Conservation (phyloP, 208 protist genomes). For the Trypanosoma boissoni region DNA sequence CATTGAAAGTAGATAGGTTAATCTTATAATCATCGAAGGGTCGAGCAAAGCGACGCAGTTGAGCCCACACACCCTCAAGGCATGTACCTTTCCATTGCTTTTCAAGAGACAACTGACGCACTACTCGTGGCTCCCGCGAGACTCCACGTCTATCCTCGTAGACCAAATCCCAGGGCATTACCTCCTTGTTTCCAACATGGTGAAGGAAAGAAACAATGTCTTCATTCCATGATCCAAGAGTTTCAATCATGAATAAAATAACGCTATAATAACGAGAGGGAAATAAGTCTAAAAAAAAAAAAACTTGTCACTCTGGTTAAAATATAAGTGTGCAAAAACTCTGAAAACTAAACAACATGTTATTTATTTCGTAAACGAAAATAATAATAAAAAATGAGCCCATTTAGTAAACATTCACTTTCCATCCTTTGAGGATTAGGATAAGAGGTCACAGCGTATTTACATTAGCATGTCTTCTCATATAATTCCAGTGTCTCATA, state of each 20-base stretch:
- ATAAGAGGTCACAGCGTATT: too few relatives aligned
- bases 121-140: constrained; percentile 35
- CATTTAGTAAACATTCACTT: too few relatives aligned
- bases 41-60: constrained; percentile 32
- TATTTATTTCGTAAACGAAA: neutral
- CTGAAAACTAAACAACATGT: neutral
- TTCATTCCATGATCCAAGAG: constrained; percentile 26
- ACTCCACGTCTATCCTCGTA: constrained; percentile 40
- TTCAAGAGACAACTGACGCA: constrained; percentile 38
- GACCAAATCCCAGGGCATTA: constrained; percentile 25
- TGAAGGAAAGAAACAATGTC: constrained; percentile 30
- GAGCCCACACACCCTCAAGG: constrained; percentile 41
- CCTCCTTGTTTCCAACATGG: neutral
- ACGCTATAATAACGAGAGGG: neutral
- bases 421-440: too few relatives aligned
- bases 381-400: constrained; percentile 1
- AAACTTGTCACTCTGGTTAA: too few relatives aligned
- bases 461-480: neutral
- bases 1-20: constrained; percentile 25
- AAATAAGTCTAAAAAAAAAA: neutral
- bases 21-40: constrained; percentile 40
- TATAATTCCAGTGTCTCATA: constrained; percentile 9
- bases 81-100: constrained; percentile 35
- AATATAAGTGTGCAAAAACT: too few relatives aligned
- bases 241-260: constrained; percentile 23